Evolutionary conservation across 176 grass and related monocot genomes (phyloP), one percentile per base, ranked within the genome.

Genomic region (Eleusine coracana): DNA sequence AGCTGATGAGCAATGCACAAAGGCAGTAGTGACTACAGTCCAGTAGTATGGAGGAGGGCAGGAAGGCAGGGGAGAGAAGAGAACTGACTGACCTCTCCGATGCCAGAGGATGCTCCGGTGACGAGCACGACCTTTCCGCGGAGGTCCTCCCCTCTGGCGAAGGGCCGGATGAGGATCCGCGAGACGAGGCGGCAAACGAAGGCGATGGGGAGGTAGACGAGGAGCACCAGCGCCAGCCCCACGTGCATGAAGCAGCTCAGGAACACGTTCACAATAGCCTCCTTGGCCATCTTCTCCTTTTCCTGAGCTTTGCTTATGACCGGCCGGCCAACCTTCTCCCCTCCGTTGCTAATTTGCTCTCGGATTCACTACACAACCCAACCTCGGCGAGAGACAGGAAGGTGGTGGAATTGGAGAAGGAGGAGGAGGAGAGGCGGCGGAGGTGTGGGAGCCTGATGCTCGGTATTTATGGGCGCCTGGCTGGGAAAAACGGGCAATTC

Each of bases 101-200:
- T 97, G 90, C 95, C 95, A 50, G 95, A 97, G 51, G 95, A 97
- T 10, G 95, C 95, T 36, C 88, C 95, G 70, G 95, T 97, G 84
- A 97, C 72, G 86, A 94, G 88, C 6, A 94, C 86, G 55, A 97
- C 83, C 90, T 94, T 94, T 79, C 89, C 87, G 71, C 76, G 80
- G 77, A 97, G 80, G 85, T 94, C 90, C 78, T 88, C 90, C 75
- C 88, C 87, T 17, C 54, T 14, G 29, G 58, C 60, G 66, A 97
- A 89, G 2, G 92, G 95, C 2, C 86, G 74, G 51, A 94, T 45
- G 14, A 94, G 61, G 21, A 91, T 2, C 46, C 86, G 16, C 4
- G 38, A 7, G 13, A 91, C 4, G 14, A 92, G 65, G 72, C 82
- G 93, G 71, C 86, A 81, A 37, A 89, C 1, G 66, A 85, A 83